Evolutionary conservation across 2,329 filamentous ascomycete genomes (phyloP), one percentile per base, ranked within the genome.

Genomic region (Ascochyta fabae): DNA sequence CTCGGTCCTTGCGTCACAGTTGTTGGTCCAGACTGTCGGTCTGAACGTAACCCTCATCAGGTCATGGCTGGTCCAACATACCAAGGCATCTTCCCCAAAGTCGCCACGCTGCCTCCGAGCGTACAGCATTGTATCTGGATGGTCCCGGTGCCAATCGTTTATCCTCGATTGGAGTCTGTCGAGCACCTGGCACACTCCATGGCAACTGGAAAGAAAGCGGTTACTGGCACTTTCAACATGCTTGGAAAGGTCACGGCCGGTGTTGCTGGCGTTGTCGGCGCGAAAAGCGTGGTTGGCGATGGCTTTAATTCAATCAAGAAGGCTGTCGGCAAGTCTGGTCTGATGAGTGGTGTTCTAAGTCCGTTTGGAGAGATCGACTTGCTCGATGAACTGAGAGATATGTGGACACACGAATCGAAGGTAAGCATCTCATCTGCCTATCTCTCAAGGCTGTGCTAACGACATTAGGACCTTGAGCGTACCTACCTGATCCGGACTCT

Each of bases 51-150:
- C 48, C 91, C 92, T 58, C 88, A 88, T 58, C 92, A 96, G 68
- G 95, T 99, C 50, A 89, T 99, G 84, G 94, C 94, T 5, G 95
- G 95, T 0, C 92, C 93, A 40, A 98, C 95, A 1, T 99, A 99
- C 72, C 95, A 99, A 76, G 95, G 95, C 33, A 84, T 99, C 23
- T 98, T 99, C 78, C 95, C 95, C 40, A 98, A 97, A 76, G 87
- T 99, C 29, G 94, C 92, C 1, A 89, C 90, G 67, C 80, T 99
- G 3, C 95, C 95, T 0, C 90, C 92, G 0, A 95, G 90, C 66
- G 92, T 99, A 9, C 95, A 99, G 77, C 95, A 99, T 75, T 97
- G 94, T 70, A 86, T 99, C 54, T 95, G 93, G 90, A 96, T 98
- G 88, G 77, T 98, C 10, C 91, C 94, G 0, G 92, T 97, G 6